Evolutionary conservation across 1,139 yeast species (phyloP).

Genomic region (Candida sojae): DNA sequence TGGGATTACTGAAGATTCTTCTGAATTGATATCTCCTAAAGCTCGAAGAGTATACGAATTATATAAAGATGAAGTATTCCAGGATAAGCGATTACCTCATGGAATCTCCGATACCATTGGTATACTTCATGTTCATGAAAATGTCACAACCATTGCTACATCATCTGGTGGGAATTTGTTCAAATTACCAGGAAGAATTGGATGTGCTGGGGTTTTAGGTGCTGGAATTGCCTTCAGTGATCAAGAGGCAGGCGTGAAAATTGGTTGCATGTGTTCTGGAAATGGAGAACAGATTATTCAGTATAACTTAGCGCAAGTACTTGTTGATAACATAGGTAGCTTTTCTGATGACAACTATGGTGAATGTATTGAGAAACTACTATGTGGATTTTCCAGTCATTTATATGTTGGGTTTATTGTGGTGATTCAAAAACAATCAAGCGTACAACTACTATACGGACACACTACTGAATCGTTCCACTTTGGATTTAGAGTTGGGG

Average conservation of each 20-base stretch:
- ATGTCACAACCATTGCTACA: constrained; percentile 29
- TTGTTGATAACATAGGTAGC: constrained; percentile 19
- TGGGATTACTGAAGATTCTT: background rate
- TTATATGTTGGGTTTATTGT: constrained; percentile 37
- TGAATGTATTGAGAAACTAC: constrained; percentile 12
- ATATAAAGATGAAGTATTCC: constrained; percentile 16
- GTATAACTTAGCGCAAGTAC: constrained; percentile 37
- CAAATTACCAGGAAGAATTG: constrained; percentile 51
- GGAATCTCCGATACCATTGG: constrained; percentile 39
- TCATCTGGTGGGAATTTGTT: constrained; percentile 58
- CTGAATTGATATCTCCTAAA: constrained; percentile 17
- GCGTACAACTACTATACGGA: constrained; percentile 31
- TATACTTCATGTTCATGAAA: constrained; percentile 17
- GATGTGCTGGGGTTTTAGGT: constrained; percentile 56
- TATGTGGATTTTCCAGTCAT: background rate
- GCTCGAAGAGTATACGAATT: constrained; percentile 17
- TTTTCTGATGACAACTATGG: constrained; percentile 13
- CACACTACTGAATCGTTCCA: constrained; percentile 48
- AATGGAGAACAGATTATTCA: constrained; percentile 55
- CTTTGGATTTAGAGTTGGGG: constrained; percentile 32
- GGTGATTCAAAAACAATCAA: constrained; percentile 17
- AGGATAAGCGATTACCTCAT: background rate
- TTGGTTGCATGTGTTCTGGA: constrained; percentile 53
- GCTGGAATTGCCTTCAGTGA: constrained; percentile 35
- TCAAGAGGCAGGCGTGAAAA: constrained; percentile 16